Percentiles rank a stretch among this genome's conserved stretches.
These are phyloP conservation scores for Cladophialophora exuberans DNA, from an alignment of 2,329 filamentous ascomycete species.

Conservation along the genomic window DNA sequence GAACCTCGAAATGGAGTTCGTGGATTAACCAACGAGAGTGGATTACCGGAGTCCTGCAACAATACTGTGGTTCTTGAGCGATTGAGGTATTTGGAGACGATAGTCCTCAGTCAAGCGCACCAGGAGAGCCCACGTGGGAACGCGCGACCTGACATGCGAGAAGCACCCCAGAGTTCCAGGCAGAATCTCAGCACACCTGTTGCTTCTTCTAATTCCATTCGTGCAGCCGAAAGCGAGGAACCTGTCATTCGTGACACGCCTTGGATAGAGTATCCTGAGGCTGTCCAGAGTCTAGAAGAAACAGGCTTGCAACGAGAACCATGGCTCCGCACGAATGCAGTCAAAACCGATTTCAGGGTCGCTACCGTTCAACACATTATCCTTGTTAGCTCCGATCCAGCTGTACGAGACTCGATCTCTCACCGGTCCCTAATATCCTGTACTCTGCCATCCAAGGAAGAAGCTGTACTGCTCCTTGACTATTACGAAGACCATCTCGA, in stretches of 20 bases:
- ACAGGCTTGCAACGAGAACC: constrained; percentile 1
- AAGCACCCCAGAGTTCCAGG: background rate
- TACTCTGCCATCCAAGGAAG: constrained; percentile 37
- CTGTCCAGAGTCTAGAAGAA: constrained; percentile 19
- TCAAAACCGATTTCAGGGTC: constrained; percentile 5
- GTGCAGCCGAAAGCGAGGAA: background rate
- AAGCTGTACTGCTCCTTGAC: constrained; percentile 38
- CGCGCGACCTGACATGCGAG: background rate
- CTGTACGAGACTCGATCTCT: background rate
- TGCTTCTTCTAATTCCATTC: background rate
- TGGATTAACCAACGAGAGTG: background rate
- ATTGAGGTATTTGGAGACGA: constrained; percentile 28
- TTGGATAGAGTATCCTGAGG: constrained; percentile 22
- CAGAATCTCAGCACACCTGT: background rate
- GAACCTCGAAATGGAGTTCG: too few species aligned
- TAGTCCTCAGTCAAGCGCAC: constrained; percentile 19
- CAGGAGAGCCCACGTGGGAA: background rate
- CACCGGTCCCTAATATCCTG: background rate
- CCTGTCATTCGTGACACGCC: constrained; percentile 6
- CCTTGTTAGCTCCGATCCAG: constrained; percentile 1
- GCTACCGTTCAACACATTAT: constrained; percentile 4
- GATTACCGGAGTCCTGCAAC: background rate
- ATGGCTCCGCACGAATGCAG: constrained; percentile 1
- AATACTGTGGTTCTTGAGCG: constrained; percentile 25
- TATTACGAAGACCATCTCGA: constrained; percentile 41